These are phyloP conservation scores for Oryza longistaminata DNA, from an alignment of 176 grass and related monocot genomes.

Conservation along the genomic window DNA sequence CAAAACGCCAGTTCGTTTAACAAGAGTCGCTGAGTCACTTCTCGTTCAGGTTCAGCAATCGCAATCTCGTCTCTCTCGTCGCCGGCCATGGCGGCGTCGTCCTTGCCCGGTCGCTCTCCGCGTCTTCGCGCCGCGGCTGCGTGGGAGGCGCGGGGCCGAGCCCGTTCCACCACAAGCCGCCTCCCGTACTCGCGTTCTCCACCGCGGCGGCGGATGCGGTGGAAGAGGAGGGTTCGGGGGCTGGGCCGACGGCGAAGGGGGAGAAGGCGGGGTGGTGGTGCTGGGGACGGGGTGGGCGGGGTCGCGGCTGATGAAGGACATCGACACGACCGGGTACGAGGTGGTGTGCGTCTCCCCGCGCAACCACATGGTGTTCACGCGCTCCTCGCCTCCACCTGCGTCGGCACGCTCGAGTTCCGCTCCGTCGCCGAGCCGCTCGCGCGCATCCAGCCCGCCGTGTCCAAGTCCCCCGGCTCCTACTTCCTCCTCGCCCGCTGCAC, in stretches of 20 bases:
- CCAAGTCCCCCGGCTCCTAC: constrained; percentile 68
- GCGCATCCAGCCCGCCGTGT: constrained; percentile 86
- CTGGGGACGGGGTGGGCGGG: constrained; percentile 95
- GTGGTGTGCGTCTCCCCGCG: constrained; percentile 92
- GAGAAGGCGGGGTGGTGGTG: constrained; percentile 89
- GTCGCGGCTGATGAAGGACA: constrained; percentile 80
- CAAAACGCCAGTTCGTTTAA: constrained; percentile 3
- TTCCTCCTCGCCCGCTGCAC: constrained; percentile 90
- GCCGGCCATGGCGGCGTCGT: constrained; percentile 42
- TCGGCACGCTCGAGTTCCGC: constrained; percentile 98
- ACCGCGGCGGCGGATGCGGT: constrained; percentile 27
- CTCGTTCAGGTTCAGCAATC: constrained; percentile 21
- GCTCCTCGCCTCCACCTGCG: constrained; percentile 96
- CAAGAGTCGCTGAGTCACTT: background rate
- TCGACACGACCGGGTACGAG: constrained; percentile 75
- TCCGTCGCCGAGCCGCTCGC: constrained; percentile 85
- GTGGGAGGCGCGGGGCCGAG: background rate
- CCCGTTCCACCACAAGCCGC: background rate
- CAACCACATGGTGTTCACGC: constrained; percentile 99
- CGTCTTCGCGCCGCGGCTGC: constrained; percentile 13
- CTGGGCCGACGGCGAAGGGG: constrained; percentile 68
- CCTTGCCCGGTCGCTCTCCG: constrained; percentile 39
- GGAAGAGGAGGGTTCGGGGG: constrained; percentile 26
- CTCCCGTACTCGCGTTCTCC: constrained; percentile 15
- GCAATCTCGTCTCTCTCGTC: constrained; percentile 5